A percentile compares a stretch with the other conserved stretches of the same genome.
phyloP scores from a whole-genome alignment of 2,329 filamentous ascomycete species.

The Lasiodiplodia theobromae region DNA sequence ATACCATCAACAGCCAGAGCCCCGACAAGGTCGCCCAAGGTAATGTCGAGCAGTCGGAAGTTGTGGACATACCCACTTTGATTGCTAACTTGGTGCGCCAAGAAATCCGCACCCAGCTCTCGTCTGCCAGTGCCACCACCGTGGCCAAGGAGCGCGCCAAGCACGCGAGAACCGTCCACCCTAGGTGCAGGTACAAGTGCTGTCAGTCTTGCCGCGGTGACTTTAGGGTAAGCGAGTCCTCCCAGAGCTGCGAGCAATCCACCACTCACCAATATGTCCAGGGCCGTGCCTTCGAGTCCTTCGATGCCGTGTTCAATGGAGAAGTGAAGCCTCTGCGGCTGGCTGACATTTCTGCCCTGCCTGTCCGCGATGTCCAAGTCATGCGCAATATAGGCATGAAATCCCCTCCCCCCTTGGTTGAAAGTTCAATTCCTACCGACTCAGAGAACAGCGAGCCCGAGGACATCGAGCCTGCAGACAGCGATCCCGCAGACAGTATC shows the following conservation, averaged over 20 bases:
- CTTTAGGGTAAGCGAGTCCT: conserved; percentile 38
- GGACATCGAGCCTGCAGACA: neutral
- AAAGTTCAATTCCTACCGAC: conserved; percentile 17
- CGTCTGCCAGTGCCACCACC: conserved; percentile 4
- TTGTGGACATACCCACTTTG: neutral
- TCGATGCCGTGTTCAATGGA: conserved; percentile 52
- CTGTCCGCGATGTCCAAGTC: conserved; percentile 44
- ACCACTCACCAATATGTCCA: conserved; percentile 22
- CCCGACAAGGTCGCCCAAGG: conserved; percentile 16
- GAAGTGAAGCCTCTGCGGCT: conserved; percentile 43
- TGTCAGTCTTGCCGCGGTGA: conserved; percentile 60
- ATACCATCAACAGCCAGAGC: conserved; percentile 36
- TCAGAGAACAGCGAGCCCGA: conserved; percentile 8
- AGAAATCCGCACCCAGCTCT: conserved; percentile 16
- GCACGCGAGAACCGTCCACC: conserved; percentile 23
- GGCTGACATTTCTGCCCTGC: conserved; percentile 42
- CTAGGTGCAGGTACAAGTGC: conserved; percentile 52
- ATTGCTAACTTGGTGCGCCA: conserved; percentile 10
- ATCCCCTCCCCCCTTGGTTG: neutral
- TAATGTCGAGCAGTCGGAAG: neutral
- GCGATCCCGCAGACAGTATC: conserved; percentile 16
- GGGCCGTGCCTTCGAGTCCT: conserved; percentile 55
- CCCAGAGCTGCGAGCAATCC: neutral
- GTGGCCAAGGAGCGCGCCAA: conserved; percentile 22
- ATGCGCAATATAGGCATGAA: conserved; percentile 46